Evolutionary conservation across 2,329 filamentous ascomycete genomes (phyloP), one percentile per base, ranked within the genome.

Genomic region (Cytospora schulzeri): DNA sequence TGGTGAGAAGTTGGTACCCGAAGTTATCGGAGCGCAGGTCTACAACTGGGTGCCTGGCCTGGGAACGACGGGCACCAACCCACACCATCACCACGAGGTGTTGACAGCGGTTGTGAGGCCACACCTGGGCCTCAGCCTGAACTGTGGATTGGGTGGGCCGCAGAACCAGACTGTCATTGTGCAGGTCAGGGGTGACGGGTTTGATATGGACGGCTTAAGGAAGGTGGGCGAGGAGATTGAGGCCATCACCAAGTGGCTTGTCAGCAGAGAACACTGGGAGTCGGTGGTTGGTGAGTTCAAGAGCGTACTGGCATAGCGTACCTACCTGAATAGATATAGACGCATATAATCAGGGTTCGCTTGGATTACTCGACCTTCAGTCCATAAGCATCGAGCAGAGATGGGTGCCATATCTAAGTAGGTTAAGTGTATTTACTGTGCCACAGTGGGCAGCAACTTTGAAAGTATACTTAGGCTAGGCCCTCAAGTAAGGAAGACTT

Each of bases 1-100:
- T 11, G 60, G 29, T 2, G 48, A 31, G 14, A 11, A 41, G 33
- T 22, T 64, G 29, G 45, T 68, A 28, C 55, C 60, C 5, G 60
- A 67, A 15, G 41, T 68, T 22, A 57, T 67, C 28, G 53, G 65
- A 15, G 60, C 61, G 7, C 63, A 63, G 41, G 51, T 61, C 15
- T 67, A 66, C 62, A 69, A 66, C 50, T 69, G 68, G 68, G 63
- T 66, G 19, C 68, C 68, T 1, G 68, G 68, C 1, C 48, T 69
- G 28, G 66, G 66, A 4, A 48, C 61, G 24, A 52, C 26, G 4
- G 67, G 66, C n/a, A 66, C 62, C 28, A 65, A 69, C 29, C 64
- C 63, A 24, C 24, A 66, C 5, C 55, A 62, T 24, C 59, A 65
- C 45, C 56, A 66, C 38, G 51, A 62, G 56, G 50, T 63, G 9